A percentile compares a stretch with the other conserved stretches of the same genome.
Evolutionary conservation across 441 rosid species (phyloP).

Genomic region (Mallotus repandus): DNA sequence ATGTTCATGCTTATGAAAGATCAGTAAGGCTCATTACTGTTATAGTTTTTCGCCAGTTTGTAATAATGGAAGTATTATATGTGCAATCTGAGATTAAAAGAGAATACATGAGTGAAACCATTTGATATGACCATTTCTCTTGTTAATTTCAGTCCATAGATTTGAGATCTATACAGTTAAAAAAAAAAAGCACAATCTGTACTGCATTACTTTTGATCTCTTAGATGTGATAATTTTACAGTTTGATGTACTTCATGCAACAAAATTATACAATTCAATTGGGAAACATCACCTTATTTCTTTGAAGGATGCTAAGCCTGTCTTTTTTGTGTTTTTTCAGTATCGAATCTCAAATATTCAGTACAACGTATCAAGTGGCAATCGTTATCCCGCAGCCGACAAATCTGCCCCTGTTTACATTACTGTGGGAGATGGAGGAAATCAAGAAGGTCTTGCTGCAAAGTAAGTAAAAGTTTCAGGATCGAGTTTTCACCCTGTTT

Average conservation of each 20-base stretch:
- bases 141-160: too few species aligned
- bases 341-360: conserved; percentile 76
- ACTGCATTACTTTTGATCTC: not conserved
- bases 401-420: conserved; percentile 82
- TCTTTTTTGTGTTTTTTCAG: conserved; percentile 31
- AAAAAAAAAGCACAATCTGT: not conserved
- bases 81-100: not conserved
- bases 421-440: conserved; percentile 97
- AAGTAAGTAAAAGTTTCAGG: conserved; percentile 42
- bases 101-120: not conserved
- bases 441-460: conserved; percentile 91
- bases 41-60: not conserved
- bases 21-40: conserved; percentile 29
- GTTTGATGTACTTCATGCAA: not conserved
- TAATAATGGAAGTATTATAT: not conserved
- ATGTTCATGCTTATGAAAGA: conserved; percentile 63
- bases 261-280: not conserved
- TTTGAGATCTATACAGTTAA: not conserved
- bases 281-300: not conserved
- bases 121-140: not conserved
- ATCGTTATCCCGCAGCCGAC: conserved; percentile 62
- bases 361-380: conserved; percentile 69
- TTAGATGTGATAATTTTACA: not conserved
- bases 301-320: not conserved
- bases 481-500: not conserved